phyloP scores from a whole-genome alignment of 2,329 filamentous ascomycete genomes.

The Xenosphaeropsis pyriputrescens region DNA sequence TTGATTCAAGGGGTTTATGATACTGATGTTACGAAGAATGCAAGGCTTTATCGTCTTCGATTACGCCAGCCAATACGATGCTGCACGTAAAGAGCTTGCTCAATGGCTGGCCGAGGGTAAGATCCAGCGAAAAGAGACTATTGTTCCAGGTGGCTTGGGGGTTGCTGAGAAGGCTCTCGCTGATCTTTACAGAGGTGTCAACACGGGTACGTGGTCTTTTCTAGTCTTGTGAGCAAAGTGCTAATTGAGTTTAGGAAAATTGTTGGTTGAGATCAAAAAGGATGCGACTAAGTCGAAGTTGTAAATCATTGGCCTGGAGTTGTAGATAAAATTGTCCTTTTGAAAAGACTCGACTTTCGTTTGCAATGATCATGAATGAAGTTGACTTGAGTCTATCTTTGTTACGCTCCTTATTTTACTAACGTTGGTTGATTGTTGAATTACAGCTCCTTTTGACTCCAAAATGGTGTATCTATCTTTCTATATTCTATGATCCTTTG shows the following conservation, averaged over 20 bases:
- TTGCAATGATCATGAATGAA: no score
- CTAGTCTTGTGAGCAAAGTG: not conserved
- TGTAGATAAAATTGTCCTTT: no score
- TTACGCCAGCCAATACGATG: slow-evolving; percentile 38
- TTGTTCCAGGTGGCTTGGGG: slow-evolving; percentile 53
- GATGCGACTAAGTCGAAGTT: slow-evolving; percentile 20
- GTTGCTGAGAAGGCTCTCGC: slow-evolving; percentile 48
- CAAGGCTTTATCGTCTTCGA: slow-evolving; percentile 65
- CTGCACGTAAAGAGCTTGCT: slow-evolving; percentile 44
- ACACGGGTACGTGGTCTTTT: slow-evolving; percentile 37
- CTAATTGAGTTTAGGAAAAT: slow-evolving; percentile 23
- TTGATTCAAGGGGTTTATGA: not conserved
- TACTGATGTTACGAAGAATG: slow-evolving; percentile 29
- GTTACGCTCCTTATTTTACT: no score
- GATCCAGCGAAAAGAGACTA: slow-evolving; percentile 55
- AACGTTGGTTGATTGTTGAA: no score
- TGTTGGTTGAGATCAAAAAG: slow-evolving; percentile 38
- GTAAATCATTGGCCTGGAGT: not conserved
- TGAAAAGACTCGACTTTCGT: no score
- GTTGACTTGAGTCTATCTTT: no score
- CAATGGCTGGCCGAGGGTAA: slow-evolving; percentile 60
- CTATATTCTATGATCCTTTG: no score
- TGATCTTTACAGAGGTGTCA: slow-evolving; percentile 51
- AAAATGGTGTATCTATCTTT: no score
- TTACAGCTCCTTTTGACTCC: no score